These are phyloP conservation scores for Westerdykella sp. DNA, from an alignment of 2,329 filamentous ascomycete species.

Conservation along the genomic window DNA sequence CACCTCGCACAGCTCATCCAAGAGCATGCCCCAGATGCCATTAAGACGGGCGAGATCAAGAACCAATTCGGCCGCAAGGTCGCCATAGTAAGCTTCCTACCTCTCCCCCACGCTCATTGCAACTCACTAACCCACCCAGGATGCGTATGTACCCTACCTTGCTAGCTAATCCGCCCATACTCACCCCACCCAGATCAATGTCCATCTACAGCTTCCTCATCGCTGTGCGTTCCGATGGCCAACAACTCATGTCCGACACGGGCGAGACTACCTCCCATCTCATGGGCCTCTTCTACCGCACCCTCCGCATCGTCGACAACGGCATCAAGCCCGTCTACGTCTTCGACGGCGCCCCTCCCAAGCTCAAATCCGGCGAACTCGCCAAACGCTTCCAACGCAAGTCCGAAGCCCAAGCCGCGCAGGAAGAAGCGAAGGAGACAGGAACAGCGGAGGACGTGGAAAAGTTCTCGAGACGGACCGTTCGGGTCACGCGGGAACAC, in stretches of 20 bases:
- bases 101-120: background rate
- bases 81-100: conserved; percentile 65
- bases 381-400: conserved; percentile 96
- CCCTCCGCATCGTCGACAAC: conserved; percentile 94
- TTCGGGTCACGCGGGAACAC: conserved; percentile 92
- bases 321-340: conserved; percentile 98
- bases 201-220: conserved; percentile 98
- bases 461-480: conserved; percentile 90
- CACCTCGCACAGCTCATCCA: conserved; percentile 46
- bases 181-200: conserved; percentile 64
- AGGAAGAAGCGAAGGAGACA: conserved; percentile 94
- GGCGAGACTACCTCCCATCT: conserved; percentile 96
- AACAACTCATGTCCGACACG: conserved; percentile 90
- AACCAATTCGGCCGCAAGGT: conserved; percentile 98
- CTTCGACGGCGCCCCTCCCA: conserved; percentile 93
- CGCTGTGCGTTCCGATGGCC: conserved; percentile 90
- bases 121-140: conserved; percentile 31
- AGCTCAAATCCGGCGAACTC: conserved; percentile 94
- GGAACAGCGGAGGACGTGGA: conserved; percentile 97
- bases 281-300: conserved; percentile 99
- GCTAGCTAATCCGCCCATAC: background rate
- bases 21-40: conserved; percentile 87
- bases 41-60: conserved; percentile 98
- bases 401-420: conserved; percentile 78
- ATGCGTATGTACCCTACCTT: conserved; percentile 37